These are phyloP conservation scores for Pseudocercospora eumusae DNA, from an alignment of 2,329 filamentous ascomycete species.

Conservation along the genomic window DNA sequence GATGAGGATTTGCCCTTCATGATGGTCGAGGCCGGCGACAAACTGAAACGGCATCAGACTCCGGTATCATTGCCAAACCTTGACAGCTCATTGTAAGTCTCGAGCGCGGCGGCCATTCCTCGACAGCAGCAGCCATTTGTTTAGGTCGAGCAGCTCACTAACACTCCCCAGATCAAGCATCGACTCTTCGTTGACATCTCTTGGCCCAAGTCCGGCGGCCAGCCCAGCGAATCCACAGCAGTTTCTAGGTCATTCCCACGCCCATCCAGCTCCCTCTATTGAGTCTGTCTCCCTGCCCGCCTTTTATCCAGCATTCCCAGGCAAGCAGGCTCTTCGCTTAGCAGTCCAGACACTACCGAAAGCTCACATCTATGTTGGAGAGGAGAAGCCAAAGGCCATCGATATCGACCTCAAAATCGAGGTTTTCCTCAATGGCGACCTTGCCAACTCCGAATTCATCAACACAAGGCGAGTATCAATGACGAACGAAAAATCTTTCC, in stretches of 20 bases:
- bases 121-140: not conserved
- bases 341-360: conserved; percentile 15
- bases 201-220: conserved; percentile 13
- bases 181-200: conserved; percentile 20
- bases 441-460: conserved; percentile 37
- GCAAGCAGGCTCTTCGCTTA: conserved; percentile 20
- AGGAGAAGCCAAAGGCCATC: not conserved
- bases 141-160: not conserved
- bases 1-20: conserved; percentile 38
- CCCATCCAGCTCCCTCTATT: conserved; percentile 5
- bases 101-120: not conserved
- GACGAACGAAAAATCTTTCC: conserved; percentile 33
- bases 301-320: conserved; percentile 18
- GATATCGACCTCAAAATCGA: conserved; percentile 48
- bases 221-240: conserved; percentile 3
- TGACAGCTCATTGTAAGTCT: not conserved
- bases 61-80: not conserved
- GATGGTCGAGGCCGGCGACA: conserved; percentile 36
- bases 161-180: not conserved
- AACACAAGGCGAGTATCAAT: conserved; percentile 22
- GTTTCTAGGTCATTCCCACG: not conserved
- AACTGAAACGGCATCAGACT: not conserved
- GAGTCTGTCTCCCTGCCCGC: not conserved
- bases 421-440: conserved; percentile 51
- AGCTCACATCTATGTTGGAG: not conserved